Percentiles rank a stretch among this genome's conserved stretches.
phyloP scores from a whole-genome alignment of 192 early-diverging fungal genomes.

The Pilaira anomala region DNA sequence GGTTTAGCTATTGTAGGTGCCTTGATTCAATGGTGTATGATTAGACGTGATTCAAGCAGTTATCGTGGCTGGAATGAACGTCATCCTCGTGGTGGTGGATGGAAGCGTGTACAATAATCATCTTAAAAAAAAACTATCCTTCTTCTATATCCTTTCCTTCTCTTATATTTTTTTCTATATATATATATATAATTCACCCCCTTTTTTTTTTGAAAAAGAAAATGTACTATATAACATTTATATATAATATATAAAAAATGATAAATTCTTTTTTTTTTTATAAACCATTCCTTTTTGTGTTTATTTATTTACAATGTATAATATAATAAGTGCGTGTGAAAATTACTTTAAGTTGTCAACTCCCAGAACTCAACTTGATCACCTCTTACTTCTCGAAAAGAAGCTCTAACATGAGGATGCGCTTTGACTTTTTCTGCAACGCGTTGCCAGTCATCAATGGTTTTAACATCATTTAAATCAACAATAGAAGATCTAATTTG shows the following conservation, averaged over 20 bases:
- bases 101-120: constrained; percentile 25
- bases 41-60: constrained; percentile 27
- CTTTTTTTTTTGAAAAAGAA: not conserved
- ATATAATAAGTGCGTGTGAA: too few species aligned
- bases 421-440: not conserved
- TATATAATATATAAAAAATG: too few species aligned
- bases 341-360: not conserved
- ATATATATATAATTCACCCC: not conserved
- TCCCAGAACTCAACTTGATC: constrained; percentile 11
- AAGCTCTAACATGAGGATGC: constrained; percentile 1
- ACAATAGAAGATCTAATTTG: not conserved
- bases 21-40: constrained; percentile 61
- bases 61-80: constrained; percentile 29
- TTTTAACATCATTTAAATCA: not conserved
- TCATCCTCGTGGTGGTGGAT: constrained; percentile 10
- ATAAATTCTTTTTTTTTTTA: too few species aligned
- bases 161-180: not conserved
- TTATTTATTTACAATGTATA: too few species aligned
- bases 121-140: not conserved
- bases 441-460: constrained; percentile 3
- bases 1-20: constrained; percentile 61
- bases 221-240: not conserved
- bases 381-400: not conserved
- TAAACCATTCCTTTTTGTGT: too few species aligned
- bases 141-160: not conserved